These are phyloP conservation scores for Daucus carota DNA, from an alignment of 129 eudicot species.

Conservation along the genomic window DH1_v3.0 NC_030383.2:58991001-58991500, in stretches of 20 bases:
- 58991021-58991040: too few relatives aligned
- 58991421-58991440: not conserved
- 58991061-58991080: too few relatives aligned
- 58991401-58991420: not conserved
- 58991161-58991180: not conserved
- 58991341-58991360: not conserved
- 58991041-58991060: too few relatives aligned
- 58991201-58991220: not conserved
- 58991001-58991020: too few relatives aligned
- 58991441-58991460: not conserved
- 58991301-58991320: not conserved
- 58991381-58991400: not conserved
- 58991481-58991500: constrained; percentile 45
- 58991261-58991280: not conserved
- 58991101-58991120: too few relatives aligned
- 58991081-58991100: too few relatives aligned
- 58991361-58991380: not conserved
- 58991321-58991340: not conserved
- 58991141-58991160: too few relatives aligned
- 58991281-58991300: not conserved
- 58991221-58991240: not conserved
- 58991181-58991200: constrained; percentile 3
- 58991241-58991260: not conserved
- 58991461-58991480: constrained; percentile 43
- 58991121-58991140: too few relatives aligned